phyloP scores from a whole-genome alignment of 441 rosid genomes.

The Gossypium trilobum region DNA sequence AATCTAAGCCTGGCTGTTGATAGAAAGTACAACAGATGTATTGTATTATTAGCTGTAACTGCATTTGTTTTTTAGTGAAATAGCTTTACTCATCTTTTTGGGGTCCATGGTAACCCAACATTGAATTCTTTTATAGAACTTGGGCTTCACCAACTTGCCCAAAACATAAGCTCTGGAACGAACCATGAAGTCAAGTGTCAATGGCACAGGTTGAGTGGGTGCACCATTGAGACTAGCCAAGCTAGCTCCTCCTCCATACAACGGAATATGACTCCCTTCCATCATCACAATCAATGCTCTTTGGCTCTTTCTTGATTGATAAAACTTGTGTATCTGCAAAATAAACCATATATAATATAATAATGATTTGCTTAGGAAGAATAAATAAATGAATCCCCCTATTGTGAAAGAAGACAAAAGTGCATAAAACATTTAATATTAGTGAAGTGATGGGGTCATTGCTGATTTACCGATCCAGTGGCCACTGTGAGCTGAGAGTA shows the following conservation, averaged over 20 bases:
- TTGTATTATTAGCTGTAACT: conserved; percentile 20
- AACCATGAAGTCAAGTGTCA: conserved; percentile 27
- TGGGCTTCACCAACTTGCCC: conserved; percentile 35
- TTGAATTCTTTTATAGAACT: conserved; percentile 28
- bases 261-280: conserved; percentile 26
- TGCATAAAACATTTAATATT: neutral
- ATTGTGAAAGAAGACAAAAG: neutral
- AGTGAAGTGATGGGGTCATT: neutral
- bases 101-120: conserved; percentile 37
- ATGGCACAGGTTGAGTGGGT: conserved; percentile 28
- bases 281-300: conserved; percentile 24
- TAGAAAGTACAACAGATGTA: neutral
- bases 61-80: conserved; percentile 35
- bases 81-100: conserved; percentile 27
- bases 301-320: conserved; percentile 37
- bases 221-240: conserved; percentile 31
- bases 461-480: conserved; percentile 28
- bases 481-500: conserved; percentile 38
- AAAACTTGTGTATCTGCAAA: conserved; percentile 31
- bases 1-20: neutral
- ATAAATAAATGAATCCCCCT: neutral
- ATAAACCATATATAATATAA: neutral
- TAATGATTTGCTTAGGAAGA: neutral
- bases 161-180: conserved; percentile 37
- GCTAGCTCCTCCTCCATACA: conserved; percentile 40